These are phyloP conservation scores for Lactarius pseudohatsudake DNA, from an alignment of 768 basidiomycete genomes.

Conservation along the genomic window DNA sequence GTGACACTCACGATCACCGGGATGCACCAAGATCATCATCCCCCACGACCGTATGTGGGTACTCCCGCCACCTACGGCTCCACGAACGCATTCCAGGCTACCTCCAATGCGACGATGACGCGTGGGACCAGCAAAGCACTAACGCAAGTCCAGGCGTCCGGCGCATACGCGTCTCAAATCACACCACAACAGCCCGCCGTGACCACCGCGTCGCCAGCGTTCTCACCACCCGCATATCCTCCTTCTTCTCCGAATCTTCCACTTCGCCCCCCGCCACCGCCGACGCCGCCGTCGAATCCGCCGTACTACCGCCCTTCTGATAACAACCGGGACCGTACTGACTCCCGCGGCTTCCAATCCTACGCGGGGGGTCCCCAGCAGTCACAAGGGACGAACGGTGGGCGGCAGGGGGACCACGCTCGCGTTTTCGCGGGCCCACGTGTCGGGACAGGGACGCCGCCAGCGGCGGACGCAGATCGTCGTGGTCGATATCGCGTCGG, in stretches of 20 bases:
- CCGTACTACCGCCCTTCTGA: not conserved
- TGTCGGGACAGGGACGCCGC: not conserved
- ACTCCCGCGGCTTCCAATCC: not conserved
- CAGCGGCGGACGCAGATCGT: not conserved
- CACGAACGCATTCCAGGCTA: not conserved
- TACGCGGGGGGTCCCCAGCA: not conserved
- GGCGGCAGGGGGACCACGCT: not conserved
- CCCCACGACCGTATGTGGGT: not conserved
- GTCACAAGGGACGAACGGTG: not conserved
- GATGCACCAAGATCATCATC: not conserved
- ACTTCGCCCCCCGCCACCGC: not conserved
- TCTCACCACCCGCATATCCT: not conserved
- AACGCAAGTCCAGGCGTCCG: not conserved
- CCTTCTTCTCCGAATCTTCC: not conserved
- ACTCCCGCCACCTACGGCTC: not conserved
- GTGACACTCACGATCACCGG: not conserved
- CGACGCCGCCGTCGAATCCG: not conserved
- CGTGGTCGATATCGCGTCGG: conserved; percentile 1
- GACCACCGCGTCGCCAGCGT: not conserved
- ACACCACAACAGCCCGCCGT: not conserved
- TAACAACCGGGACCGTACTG: not conserved
- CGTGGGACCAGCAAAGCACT: not conserved
- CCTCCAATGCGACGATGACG: not conserved
- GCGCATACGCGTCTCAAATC: not conserved
- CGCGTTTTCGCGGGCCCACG: not conserved